Evolutionary conservation across 345 rosid species (phyloP), one percentile per base, ranked within the genome.

Genomic region (Acer negundo): DNA sequence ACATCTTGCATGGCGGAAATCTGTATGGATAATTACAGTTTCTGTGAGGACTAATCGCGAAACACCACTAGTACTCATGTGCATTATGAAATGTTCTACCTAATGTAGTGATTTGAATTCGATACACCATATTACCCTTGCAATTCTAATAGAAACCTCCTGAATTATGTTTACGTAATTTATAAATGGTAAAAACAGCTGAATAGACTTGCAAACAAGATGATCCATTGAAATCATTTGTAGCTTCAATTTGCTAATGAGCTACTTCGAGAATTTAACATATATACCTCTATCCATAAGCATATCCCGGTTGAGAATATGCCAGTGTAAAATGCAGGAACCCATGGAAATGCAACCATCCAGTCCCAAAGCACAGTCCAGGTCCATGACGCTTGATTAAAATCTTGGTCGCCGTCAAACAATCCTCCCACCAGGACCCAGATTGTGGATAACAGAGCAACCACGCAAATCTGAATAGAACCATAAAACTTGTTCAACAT

Each of bases 1-100:
- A 82, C 77, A 10, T 78, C 76, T 64, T 68, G 58, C 81, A 82
- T 82, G n/a, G 84, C 84, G 13, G 74, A 81, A 78, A 78, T 69
- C 84, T 82, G 70, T n/a, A 70, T 28, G 24, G 23, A 55, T 13
- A 56, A 51, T 44, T 2, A 19, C 6, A 26, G 6, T 40, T 19
- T 55, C 4, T 56, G 1, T 78, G 12, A 56, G 66, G 58, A 66
- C 70, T 62, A 62, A 70, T 9, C 17, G 7, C 0, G 10, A 23
- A 73, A 10, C 67, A 61, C 42, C 13, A 12, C 4, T 35, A 35
- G 38, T 35, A 35, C 6, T 26, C 56, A 8, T 58, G 58, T 9
- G 17, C n/a, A 38, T 13, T 11, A 51, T 2, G 17, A 49, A 49
- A 13, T 49, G 55, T 3, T 0, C 19, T 49, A 1, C 15, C 31